Evolutionary conservation across 192 early-diverging fungal genomes (phyloP), one percentile per base, ranked within the genome.

Genomic region (Coemansia sp.): DNA sequence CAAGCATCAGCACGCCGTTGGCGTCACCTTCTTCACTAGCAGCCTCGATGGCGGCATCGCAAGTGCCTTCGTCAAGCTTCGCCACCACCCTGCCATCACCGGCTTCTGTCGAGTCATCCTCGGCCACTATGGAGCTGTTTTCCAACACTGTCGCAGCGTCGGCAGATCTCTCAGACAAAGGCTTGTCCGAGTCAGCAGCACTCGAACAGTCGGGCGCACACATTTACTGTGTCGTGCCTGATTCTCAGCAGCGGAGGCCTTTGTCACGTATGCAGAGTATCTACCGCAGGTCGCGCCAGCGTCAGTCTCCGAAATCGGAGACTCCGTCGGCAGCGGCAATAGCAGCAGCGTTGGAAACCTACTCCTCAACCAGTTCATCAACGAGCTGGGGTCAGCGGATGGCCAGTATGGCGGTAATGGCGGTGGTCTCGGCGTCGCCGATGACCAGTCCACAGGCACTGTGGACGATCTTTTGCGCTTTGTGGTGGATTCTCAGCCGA

Each of bases 171-270:
- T 68, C 78, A 56, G 66, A 73, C 73, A 81, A 81, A 73, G 78
- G 73, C 78, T 81, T 81, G 78, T 81, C 78, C 78, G 78, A 81
- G 78, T 81, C 78, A 75, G 78, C 78, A 81, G 78, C 61, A 81
- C 78, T 81, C 78, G 78, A 67, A 75, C 78, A 81, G 73, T 81
- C 78, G 73, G 73, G 64, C 73, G 52, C 60, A 40, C 78, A 75
- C 63, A 67, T 70, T 67, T 68, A 61, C 40, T 67, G 75, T 77
- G 75, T 69, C 2, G 40, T 42, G 73, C 61, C 73, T 67, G 78
- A 75, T 81, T 81, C 78, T 75, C 78, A 81, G 78, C 78, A 81
- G 78, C 78, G 78, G 78, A 81, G 49, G 78, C 68, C 78, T 67
- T 81, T 81, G 73, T 67, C 69, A 67, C 58, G 31, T 81, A 72